Base-by-base conservation (phyloP, 495 filamentous ascomycete genomes). In the Talaromyces proteolyticus region DNA sequence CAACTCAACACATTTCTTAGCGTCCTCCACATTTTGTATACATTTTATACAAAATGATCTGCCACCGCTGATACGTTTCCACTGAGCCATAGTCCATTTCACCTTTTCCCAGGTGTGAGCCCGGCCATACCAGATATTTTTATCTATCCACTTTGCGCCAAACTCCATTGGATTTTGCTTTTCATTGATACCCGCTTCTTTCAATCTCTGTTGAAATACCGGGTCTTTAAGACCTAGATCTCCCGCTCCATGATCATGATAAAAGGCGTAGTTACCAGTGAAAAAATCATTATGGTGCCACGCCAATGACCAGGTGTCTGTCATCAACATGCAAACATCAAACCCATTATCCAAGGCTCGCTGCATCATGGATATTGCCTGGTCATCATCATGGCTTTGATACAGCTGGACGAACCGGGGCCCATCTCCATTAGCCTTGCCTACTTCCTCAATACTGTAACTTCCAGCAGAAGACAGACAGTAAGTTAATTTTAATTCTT, bases 351-450 rank as follows among this genome's bases (percentile, higher is more conserved):
- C 70, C 47, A 78, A 78, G 2, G 84, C 85, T 19, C 85, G 77
- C 11, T 69, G 62, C 37, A 88, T 77, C 75, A 85, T 61, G 0
- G 75, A 81, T 10, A 79, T 49, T 1, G 79, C 73, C 11, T 81
- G 55, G 44, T 79, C 75, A 52, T 85, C 80, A 54, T 86, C 81
- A 26, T 81, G 80, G 20, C 76, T 76, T 74, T 76, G 75, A 62
- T 87, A 88, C 0, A 88, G 67, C 58, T 87, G 84, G 57, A 70
- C 86, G 58, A 81, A 86, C 0, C 81, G 63, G 0, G 73, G 70
- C 3, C 56, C 50, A 10, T 51, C 22, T 4, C 68, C 77, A 48
- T 85, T 86, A 17, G 81, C 82, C 10, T 60, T 58, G 3, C 63
- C 81, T 0, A 86, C 82, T 24, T 71, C 68, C 55, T 85, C 82